These are phyloP conservation scores for Avena insularis DNA, from an alignment of 176 grass and related monocot species.

Conservation along the genomic window DNA sequence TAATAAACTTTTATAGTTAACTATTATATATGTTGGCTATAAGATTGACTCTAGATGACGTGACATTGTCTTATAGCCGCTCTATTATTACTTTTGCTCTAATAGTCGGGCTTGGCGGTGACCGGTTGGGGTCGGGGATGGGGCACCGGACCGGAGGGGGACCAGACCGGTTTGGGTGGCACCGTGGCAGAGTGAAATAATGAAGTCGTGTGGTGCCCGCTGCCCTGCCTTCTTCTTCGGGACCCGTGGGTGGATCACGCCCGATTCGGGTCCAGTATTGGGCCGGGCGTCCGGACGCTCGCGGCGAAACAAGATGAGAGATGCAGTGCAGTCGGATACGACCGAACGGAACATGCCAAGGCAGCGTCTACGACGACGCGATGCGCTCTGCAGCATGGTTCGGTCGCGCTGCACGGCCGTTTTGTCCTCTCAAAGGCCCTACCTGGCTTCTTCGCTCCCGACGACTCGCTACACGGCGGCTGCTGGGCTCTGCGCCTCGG, in stretches of 20 bases:
- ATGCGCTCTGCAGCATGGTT: not conserved
- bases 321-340: not conserved
- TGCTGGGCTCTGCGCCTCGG: not conserved
- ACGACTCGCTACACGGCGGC: not conserved
- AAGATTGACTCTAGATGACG: too few relatives aligned
- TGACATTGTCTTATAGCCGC: too few relatives aligned
- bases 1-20: too few relatives aligned
- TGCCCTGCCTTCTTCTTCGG: not conserved
- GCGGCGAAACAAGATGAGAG: not conserved
- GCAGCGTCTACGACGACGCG: not conserved
- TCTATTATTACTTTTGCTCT: too few relatives aligned
- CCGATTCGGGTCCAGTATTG: not conserved
- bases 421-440: not conserved
- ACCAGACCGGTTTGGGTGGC: not conserved
- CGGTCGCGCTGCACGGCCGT: not conserved
- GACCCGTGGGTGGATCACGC: not conserved
- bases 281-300: not conserved
- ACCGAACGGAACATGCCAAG: constrained; percentile 35
- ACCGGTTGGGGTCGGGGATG: not conserved
- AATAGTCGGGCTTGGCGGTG: not conserved
- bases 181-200: not conserved
- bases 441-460: not conserved
- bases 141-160: not conserved
- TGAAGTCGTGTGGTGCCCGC: not conserved
- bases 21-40: too few relatives aligned